These are phyloP conservation scores for Microcera coccophila DNA, from an alignment of 2,329 filamentous ascomycete genomes.

Conservation along the genomic window DNA sequence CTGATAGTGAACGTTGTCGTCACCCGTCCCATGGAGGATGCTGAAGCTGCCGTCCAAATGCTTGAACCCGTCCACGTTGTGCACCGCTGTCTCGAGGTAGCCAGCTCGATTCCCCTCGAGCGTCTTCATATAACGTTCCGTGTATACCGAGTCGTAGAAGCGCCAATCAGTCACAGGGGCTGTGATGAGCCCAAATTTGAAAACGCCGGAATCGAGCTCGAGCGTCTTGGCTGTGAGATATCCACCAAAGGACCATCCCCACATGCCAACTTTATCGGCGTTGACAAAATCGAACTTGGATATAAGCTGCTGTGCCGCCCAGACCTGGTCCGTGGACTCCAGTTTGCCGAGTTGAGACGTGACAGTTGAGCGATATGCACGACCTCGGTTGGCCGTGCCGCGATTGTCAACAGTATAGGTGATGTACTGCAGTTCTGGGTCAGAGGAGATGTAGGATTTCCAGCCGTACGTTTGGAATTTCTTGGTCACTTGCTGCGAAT, in stretches of 20 bases:
- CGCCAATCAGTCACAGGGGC: constrained; percentile 67
- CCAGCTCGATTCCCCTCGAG: constrained; percentile 52
- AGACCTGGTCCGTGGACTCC: constrained; percentile 64
- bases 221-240: constrained; percentile 64
- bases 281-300: constrained; percentile 53
- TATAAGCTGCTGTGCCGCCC: constrained; percentile 56
- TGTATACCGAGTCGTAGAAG: constrained; percentile 69
- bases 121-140: constrained; percentile 69
- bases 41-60: constrained; percentile 57
- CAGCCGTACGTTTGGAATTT: constrained; percentile 52
- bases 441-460: constrained; percentile 61
- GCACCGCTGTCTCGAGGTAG: constrained; percentile 59
- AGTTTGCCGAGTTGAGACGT: constrained; percentile 57
- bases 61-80: constrained; percentile 57
- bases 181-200: constrained; percentile 60
- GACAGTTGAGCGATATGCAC: constrained; percentile 57
- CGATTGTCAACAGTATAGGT: constrained; percentile 66
- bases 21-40: constrained; percentile 63
- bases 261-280: constrained; percentile 58
- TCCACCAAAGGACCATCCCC: constrained; percentile 66
- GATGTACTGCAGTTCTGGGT: constrained; percentile 64
- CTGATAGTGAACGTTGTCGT: constrained; percentile 71
- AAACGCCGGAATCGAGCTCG: constrained; percentile 57
- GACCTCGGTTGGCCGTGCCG: constrained; percentile 62
- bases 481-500: constrained; percentile 59